Percentiles rank a stretch among this genome's conserved stretches.
phyloP scores from a whole-genome alignment of 2,329 filamentous ascomycete genomes.

The Ramularia endophylla region DNA sequence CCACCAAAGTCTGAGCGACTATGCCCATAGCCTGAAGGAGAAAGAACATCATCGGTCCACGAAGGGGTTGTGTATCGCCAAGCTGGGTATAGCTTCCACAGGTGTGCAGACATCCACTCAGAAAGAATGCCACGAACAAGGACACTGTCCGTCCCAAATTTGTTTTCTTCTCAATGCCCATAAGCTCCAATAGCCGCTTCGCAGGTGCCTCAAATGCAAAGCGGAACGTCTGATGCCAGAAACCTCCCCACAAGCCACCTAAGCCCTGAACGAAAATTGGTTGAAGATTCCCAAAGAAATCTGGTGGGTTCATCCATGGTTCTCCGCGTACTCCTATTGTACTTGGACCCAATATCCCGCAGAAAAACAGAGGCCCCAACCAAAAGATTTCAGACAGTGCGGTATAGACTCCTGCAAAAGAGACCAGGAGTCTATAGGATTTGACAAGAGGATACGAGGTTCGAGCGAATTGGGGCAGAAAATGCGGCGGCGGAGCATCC shows the following conservation, averaged over 20 bases:
- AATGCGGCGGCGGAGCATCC: conserved; percentile 36
- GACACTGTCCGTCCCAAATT: conserved; percentile 35
- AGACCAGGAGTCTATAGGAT: conserved; percentile 52
- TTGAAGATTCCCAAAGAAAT: conserved; percentile 49
- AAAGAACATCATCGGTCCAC: conserved; percentile 62
- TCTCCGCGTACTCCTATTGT: conserved; percentile 55
- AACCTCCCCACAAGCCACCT: conserved; percentile 73
- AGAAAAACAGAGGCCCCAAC: conserved; percentile 55
- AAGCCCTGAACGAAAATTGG: conserved; percentile 64
- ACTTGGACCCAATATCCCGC: conserved; percentile 52
- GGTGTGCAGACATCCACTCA: conserved; percentile 65
- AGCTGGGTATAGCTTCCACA: conserved; percentile 62
- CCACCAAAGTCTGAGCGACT: conserved; percentile 49
- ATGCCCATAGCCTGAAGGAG: conserved; percentile 62
- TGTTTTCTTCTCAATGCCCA: conserved; percentile 29
- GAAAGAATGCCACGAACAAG: conserved; percentile 53
- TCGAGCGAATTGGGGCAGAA: conserved; percentile 35
- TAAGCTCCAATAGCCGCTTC: conserved; percentile 37
- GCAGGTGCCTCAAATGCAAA: conserved; percentile 61
- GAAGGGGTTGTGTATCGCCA: conserved; percentile 52
- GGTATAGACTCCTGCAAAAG: conserved; percentile 51
- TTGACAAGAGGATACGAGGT: conserved; percentile 43
- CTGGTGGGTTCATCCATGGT: conserved; percentile 54
- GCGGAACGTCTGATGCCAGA: conserved; percentile 91
- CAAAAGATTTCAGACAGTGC: conserved; percentile 58